Evolutionary conservation across 2,329 filamentous ascomycete species (phyloP), one percentile per base, ranked within the genome.

Genomic region (Blumeria hordei): DNA sequence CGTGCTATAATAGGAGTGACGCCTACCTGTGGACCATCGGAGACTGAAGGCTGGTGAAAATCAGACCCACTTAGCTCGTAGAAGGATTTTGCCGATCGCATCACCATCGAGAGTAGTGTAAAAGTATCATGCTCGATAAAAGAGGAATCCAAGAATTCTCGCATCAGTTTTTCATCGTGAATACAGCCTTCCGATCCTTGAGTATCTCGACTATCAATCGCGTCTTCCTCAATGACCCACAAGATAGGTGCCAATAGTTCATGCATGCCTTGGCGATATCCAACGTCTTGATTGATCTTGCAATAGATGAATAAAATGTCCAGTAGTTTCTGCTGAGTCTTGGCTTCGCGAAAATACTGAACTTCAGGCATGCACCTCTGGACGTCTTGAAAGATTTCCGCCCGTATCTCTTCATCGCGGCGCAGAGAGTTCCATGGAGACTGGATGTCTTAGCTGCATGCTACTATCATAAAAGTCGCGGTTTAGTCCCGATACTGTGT

Each of bases 191-290:
- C 54, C 3, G 55, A 8, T 16, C 76, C 44, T 71, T 64, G 21
- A 71, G 53, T 51, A 36, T 43, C 34, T n/a, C 55, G 53, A 14
- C 51, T 45, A 32, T 85, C 74, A 53, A 94, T 71, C 6, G 88
- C 83, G 69, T 98, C 92, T 61, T 81, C 74, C 61, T 88, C 80
- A 6, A 96, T 71, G 1, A 87, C 84, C 74, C 87, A 87, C 6
- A 95, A 71, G 39, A 98, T 80, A 0, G 92, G 88, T 0, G 92
- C 92, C 12, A 96, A 73, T 45, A 98, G 72, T 68, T 98, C 92
- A 66, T 98, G 92, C 90, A 98, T 98, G 10, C 92, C 92, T 69
- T 98, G 92, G n/a, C 92, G 80, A 66, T 98, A 98, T 16, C 79
- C 87, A 55, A 87, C 75, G 60, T 83, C 80, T 1, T 86, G 86